Evolutionary conservation across 2,329 filamentous ascomycete species (phyloP).

Genomic region (Nemania abortiva): DNA sequence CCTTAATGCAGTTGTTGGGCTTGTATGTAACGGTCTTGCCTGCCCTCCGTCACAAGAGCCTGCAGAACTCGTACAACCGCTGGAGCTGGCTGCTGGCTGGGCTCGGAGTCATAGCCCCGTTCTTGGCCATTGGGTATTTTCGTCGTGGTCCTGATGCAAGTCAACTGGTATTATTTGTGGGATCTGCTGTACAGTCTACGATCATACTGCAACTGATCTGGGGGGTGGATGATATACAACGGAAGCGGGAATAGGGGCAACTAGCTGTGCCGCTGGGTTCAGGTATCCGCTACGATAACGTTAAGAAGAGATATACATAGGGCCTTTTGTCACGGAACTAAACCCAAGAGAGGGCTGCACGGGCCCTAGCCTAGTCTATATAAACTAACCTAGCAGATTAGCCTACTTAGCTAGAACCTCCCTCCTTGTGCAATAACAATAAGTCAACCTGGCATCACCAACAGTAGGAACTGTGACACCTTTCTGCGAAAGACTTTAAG

Average conservation of each 20-base stretch:
- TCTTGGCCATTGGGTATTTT: conserved; percentile 9
- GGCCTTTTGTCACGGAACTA: too few species aligned
- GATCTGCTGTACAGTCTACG: conserved; percentile 22
- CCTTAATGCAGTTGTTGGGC: conserved; percentile 17
- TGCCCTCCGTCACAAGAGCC: conserved; percentile 8
- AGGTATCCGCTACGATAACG: not conserved
- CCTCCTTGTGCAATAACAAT: too few species aligned
- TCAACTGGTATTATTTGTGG: conserved; percentile 21
- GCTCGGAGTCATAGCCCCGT: not conserved
- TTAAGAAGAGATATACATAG: not conserved
- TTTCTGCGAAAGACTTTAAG: too few species aligned
- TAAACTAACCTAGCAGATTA: too few species aligned
- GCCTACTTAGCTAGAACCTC: too few species aligned
- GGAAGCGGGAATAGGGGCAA: conserved; percentile 6
- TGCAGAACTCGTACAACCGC: conserved; percentile 16
- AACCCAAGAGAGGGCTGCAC: too few species aligned
- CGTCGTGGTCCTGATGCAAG: not conserved
- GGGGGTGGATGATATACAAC: conserved; percentile 14
- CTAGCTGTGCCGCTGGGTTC: too few species aligned
- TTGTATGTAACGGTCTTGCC: conserved; percentile 17
- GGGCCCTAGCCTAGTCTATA: too few species aligned
- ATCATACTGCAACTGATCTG: conserved; percentile 20
- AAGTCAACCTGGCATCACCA: too few species aligned
- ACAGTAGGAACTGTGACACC: too few species aligned
- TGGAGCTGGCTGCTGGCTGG: conserved; percentile 12